phyloP scores from a whole-genome alignment of 306 rosid species.

The Prunus fruticosa region DNA sequence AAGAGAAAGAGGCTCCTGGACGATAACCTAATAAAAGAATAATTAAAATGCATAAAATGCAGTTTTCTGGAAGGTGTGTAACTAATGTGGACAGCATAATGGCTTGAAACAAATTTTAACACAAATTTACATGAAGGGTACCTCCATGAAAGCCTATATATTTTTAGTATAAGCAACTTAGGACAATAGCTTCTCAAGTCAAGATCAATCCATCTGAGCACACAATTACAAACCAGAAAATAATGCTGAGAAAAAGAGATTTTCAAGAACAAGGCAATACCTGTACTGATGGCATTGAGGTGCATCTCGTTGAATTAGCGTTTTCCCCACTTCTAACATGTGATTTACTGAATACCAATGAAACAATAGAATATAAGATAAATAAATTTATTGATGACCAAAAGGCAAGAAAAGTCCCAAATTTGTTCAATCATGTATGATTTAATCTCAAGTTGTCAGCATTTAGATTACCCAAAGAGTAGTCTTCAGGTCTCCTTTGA shows the following conservation, averaged over 20 bases:
- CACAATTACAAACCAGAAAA: neutral
- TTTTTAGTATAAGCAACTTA: neutral
- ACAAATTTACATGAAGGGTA: neutral
- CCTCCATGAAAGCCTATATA: neutral
- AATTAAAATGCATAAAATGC: neutral
- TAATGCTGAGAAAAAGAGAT: neutral
- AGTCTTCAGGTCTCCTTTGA: conserved; percentile 49
- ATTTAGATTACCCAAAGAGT: conserved; percentile 53
- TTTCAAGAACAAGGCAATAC: conserved; percentile 30
- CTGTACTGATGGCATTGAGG: conserved; percentile 54
- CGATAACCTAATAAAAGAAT: neutral
- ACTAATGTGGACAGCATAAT: neutral
- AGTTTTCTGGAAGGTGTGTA: neutral
- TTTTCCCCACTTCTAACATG: conserved; percentile 70
- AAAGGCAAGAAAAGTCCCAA: neutral
- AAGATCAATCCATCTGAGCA: neutral
- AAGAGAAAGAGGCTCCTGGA: too few species aligned
- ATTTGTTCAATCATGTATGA: neutral
- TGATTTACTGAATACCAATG: conserved; percentile 52
- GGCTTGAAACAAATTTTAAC: neutral
- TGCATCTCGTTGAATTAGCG: conserved; percentile 54
- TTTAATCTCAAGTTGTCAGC: neutral
- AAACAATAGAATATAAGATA: neutral
- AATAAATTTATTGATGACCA: neutral
- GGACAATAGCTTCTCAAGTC: neutral